These are phyloP conservation scores for Magnolia kwangsiensis DNA, from an alignment of 164 flowering plant species.

Conservation along the genomic window DNA sequence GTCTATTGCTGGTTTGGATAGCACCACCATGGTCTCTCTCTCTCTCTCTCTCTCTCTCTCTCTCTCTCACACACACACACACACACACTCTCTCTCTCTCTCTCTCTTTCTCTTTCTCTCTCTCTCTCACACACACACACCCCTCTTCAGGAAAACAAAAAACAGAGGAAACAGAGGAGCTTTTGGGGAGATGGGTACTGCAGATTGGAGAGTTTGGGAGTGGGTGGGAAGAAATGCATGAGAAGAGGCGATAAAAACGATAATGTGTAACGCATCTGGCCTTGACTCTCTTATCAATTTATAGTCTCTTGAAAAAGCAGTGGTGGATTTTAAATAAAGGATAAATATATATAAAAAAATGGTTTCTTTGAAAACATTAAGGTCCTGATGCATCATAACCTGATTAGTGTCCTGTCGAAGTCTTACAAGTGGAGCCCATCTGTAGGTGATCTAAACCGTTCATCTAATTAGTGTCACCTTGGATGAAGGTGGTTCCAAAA, in stretches of 20 bases:
- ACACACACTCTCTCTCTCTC: too few species aligned
- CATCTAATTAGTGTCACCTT: too few species aligned
- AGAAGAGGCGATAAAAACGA: neutral
- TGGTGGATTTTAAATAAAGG: neutral
- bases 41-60: neutral
- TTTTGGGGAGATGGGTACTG: neutral
- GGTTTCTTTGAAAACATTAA: conserved; percentile 1
- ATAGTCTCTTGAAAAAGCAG: neutral
- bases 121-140: too few species aligned
- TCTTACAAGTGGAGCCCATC: too few species aligned
- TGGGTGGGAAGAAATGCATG: conserved; percentile 11
- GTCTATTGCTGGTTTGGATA: conserved; percentile 49
- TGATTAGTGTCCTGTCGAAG: too few species aligned
- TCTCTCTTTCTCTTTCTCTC: too few species aligned
- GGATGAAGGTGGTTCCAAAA: too few species aligned
- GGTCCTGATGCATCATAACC: too few species aligned
- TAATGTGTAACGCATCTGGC: conserved; percentile 5
- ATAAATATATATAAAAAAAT: neutral
- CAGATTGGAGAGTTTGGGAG: conserved; percentile 7
- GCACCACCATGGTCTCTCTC: conserved; percentile 56
- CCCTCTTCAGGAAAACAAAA: neutral
- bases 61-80: too few species aligned
- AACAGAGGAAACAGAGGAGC: neutral
- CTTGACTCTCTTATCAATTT: neutral
- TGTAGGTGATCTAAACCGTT: too few species aligned